Evolutionary conservation across 2,329 filamentous ascomycete species (phyloP).

Genomic region (Tolypocladium tundrense): DNA sequence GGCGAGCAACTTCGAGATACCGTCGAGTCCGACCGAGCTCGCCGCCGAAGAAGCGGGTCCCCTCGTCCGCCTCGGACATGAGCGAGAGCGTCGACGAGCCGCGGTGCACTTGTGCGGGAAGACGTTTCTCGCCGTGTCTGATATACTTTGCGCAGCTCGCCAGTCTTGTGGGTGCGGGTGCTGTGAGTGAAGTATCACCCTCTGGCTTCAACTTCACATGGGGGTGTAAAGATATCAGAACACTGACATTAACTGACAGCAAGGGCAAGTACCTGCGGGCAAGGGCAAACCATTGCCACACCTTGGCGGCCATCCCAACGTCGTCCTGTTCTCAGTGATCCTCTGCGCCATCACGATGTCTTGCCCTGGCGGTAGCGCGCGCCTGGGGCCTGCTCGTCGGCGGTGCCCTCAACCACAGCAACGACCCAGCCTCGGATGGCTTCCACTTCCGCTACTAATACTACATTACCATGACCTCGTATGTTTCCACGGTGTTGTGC

Average conservation of each 20-base stretch:
- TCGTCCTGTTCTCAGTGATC: constrained; percentile 24
- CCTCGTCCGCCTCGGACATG: too few species aligned
- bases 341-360: constrained; percentile 29
- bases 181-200: neutral
- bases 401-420: constrained; percentile 20
- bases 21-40: too few species aligned
- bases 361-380: constrained; percentile 23
- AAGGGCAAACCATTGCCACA: constrained; percentile 20
- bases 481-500: constrained; percentile 15
- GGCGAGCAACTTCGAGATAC: too few species aligned
- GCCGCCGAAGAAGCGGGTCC: too few species aligned
- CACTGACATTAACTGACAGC: constrained; percentile 9
- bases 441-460: constrained; percentile 28
- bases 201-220: too few species aligned
- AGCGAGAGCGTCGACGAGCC: too few species aligned
- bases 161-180: constrained; percentile 19
- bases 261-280: constrained; percentile 14
- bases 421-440: constrained; percentile 14
- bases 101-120: too few species aligned
- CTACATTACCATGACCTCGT: constrained; percentile 21
- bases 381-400: constrained; percentile 23
- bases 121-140: too few species aligned
- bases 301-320: constrained; percentile 11
- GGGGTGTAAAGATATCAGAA: too few species aligned
- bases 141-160: constrained; percentile 13